These are phyloP conservation scores for Medicago arabica DNA, from an alignment of 306 rosid genomes.

Conservation along the genomic window DNA sequence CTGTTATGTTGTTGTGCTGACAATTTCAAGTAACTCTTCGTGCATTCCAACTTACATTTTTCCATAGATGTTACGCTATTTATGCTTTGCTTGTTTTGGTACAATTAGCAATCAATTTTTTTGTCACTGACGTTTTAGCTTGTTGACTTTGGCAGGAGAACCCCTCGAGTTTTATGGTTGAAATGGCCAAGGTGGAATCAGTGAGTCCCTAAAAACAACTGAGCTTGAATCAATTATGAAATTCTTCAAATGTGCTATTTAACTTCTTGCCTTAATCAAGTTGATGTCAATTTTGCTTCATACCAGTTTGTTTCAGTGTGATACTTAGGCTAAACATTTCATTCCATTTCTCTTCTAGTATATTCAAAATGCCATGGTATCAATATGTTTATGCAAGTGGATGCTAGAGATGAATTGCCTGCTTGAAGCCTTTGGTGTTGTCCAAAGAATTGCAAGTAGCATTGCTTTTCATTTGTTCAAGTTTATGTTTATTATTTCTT, in stretches of 20 bases:
- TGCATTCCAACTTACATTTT: constrained; percentile 2
- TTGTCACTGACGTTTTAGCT: constrained; percentile 36
- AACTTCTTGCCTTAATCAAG: background rate
- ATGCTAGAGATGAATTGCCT: constrained; percentile 19
- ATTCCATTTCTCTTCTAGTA: constrained; percentile 35
- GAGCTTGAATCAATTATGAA: constrained; percentile 18
- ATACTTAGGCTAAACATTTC: constrained; percentile 2
- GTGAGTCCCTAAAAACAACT: constrained; percentile 60
- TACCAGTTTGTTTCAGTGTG: constrained; percentile 8
- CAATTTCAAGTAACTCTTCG: constrained; percentile 15
- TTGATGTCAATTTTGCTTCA: constrained; percentile 8
- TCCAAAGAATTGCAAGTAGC: constrained; percentile 31
- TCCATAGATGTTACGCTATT: constrained; percentile 16
- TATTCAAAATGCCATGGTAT: constrained; percentile 24
- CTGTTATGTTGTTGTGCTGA: constrained; percentile 6
- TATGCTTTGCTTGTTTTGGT: constrained; percentile 23
- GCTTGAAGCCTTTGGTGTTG: constrained; percentile 3
- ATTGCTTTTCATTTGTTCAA: constrained; percentile 5
- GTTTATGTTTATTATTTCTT: background rate
- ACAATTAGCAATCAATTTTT: constrained; percentile 30
- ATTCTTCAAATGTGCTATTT: constrained; percentile 17
- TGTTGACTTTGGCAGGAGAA: constrained; percentile 62
- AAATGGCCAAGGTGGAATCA: constrained; percentile 73
- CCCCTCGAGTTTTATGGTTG: constrained; percentile 84
- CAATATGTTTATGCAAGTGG: constrained; percentile 5